Percentiles rank a stretch among this genome's conserved stretches.
Conservation (phyloP, 495 filamentous ascomycete species). For the Talaromyces trachyspermus region DNA sequence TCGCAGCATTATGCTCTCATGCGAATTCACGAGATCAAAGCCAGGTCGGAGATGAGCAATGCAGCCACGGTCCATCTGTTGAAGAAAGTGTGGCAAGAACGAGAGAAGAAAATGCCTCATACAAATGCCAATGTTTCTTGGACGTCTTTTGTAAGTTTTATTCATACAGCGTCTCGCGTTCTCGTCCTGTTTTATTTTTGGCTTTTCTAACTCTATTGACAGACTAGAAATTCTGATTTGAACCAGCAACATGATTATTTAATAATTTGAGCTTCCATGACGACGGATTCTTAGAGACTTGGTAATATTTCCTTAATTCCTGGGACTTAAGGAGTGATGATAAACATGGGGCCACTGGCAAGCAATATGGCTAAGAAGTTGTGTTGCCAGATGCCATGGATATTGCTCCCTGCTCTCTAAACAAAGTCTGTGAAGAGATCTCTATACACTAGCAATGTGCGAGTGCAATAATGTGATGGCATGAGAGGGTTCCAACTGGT, state of each 20-base stretch:
- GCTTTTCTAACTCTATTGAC: conserved; percentile 3
- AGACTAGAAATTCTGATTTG: conserved; percentile 15
- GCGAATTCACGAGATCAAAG: conserved; percentile 22
- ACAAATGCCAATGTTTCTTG: conserved; percentile 27
- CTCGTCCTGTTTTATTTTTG: background rate
- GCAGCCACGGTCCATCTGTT: conserved; percentile 19
- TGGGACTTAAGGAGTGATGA: background rate
- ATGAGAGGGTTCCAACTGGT: background rate
- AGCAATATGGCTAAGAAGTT: background rate
- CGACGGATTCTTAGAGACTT: background rate
- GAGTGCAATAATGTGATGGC: background rate
- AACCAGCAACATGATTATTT: conserved; percentile 20
- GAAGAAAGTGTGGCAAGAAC: conserved; percentile 27
- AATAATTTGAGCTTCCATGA: conserved; percentile 13
- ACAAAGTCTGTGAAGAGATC: background rate
- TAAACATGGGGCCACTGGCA: background rate
- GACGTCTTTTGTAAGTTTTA: conserved; percentile 28
- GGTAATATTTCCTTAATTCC: background rate
- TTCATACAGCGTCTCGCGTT: background rate
- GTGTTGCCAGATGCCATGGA: background rate
- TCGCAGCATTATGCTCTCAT: conserved; percentile 28
- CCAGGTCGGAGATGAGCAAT: conserved; percentile 25
- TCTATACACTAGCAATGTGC: background rate
- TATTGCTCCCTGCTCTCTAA: background rate
- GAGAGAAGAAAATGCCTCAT: conserved; percentile 17